Percentiles rank a stretch among this genome's conserved stretches.
Conservation (phyloP, 306 rosid genomes). For the Castanea mollissima region DNA sequence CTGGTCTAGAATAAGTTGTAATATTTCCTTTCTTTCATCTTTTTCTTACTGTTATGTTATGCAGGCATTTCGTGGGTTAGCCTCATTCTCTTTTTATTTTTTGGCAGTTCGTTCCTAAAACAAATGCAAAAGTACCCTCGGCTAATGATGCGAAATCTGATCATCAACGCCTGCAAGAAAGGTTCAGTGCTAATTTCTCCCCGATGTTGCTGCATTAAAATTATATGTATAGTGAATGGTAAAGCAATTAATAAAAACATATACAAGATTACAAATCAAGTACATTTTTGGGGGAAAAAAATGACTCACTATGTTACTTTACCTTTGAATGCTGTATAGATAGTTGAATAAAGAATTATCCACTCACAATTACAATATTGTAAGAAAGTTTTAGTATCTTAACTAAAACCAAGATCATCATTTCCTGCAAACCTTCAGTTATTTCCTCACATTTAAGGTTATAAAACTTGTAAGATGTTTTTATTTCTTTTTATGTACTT, state of each 20-base stretch:
- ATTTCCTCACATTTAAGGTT: background rate
- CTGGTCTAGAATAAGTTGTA: background rate
- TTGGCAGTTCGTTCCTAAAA: conserved; percentile 89
- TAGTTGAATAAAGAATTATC: background rate
- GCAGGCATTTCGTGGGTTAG: background rate
- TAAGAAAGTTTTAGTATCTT: background rate
- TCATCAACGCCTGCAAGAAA: conserved; percentile 87
- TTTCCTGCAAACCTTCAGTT: background rate
- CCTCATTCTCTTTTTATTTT: conserved; percentile 8
- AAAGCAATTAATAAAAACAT: no score
- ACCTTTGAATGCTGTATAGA: background rate
- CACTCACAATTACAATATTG: background rate
- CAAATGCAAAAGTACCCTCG: conserved; percentile 74
- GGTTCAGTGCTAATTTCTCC: conserved; percentile 45
- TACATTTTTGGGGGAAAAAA: no score
- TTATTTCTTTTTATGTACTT: background rate
- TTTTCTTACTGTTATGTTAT: background rate
- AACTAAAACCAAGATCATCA: no score
- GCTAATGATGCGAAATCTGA: conserved; percentile 83
- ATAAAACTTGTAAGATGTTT: background rate
- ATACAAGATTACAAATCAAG: no score
- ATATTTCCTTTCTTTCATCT: background rate
- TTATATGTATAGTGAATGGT: background rate
- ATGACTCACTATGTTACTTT: no score
- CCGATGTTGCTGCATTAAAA: conserved; percentile 8